phyloP scores from a whole-genome alignment of 2,329 filamentous ascomycete genomes.

The Xylaria hypoxylon region DNA sequence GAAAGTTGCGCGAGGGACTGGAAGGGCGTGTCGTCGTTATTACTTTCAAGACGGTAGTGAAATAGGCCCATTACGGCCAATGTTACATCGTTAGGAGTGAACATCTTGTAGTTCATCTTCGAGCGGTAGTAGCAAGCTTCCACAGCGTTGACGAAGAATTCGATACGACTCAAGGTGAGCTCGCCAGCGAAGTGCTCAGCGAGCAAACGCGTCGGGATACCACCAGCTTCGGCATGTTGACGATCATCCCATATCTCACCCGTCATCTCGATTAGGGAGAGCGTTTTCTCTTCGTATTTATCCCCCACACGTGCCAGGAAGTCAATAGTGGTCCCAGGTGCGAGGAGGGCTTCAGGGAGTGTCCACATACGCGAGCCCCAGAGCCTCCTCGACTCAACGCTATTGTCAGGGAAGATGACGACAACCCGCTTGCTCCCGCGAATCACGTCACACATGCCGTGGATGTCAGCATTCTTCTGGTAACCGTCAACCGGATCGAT shows the following conservation, averaged over 20 bases:
- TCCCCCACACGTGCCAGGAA: constrained; percentile 31
- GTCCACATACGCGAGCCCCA: constrained; percentile 47
- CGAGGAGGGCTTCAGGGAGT: constrained; percentile 44
- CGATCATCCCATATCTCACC: constrained; percentile 43
- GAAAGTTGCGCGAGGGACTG: constrained; percentile 50
- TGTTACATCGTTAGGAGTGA: constrained; percentile 46
- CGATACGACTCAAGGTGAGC: constrained; percentile 45
- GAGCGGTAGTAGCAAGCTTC: constrained; percentile 41
- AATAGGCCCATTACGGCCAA: constrained; percentile 52
- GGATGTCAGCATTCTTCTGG: constrained; percentile 41
- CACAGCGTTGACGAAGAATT: constrained; percentile 46
- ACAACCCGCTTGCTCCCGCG: constrained; percentile 39
- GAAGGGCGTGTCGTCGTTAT: constrained; percentile 45
- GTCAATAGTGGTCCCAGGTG: constrained; percentile 34
- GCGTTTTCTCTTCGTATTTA: constrained; percentile 25
- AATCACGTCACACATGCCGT: constrained; percentile 46
- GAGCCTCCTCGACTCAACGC: constrained; percentile 32
- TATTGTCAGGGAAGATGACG: constrained; percentile 39
- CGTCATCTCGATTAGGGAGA: constrained; percentile 43
- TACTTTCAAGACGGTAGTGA: constrained; percentile 44
- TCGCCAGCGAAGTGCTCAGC: constrained; percentile 48
- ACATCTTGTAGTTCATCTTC: constrained; percentile 26
- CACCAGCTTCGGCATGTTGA: too few species aligned
- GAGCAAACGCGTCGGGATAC: constrained; percentile 40
- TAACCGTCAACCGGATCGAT: constrained; percentile 22